phyloP scores from a whole-genome alignment of 2,329 filamentous ascomycete genomes.

The Aspergillus thermomutatus region DNA sequence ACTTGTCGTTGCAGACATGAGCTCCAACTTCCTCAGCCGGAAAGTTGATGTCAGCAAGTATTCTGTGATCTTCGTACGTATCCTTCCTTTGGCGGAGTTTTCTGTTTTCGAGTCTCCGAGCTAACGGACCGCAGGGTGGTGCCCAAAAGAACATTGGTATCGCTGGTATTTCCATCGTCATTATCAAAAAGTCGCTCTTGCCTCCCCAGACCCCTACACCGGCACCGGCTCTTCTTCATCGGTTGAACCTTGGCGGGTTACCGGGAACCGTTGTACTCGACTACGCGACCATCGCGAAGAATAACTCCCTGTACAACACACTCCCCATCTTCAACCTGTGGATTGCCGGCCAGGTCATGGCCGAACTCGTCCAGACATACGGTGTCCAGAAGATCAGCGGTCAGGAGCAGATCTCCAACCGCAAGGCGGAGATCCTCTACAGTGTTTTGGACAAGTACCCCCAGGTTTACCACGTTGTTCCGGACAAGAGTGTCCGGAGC shows the following conservation, averaged over 20 bases:
- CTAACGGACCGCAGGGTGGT: conserved; percentile 50
- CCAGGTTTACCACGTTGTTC: conserved; percentile 73
- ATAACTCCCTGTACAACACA: conserved; percentile 95
- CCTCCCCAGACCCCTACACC: conserved; percentile 65
- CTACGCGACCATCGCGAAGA: conserved; percentile 83
- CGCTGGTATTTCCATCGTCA: conserved; percentile 80
- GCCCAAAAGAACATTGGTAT: conserved; percentile 92
- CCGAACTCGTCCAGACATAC: conserved; percentile 64
- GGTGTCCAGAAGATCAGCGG: conserved; percentile 66
- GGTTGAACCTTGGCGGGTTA: conserved; percentile 67
- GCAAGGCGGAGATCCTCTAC: conserved; percentile 78
- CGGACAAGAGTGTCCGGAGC: conserved; percentile 70
- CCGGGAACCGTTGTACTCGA: conserved; percentile 68
- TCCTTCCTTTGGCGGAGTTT: not conserved
- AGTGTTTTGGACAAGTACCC: conserved; percentile 69
- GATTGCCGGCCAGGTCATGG: conserved; percentile 83
- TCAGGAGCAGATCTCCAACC: conserved; percentile 68
- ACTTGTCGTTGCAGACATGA: conserved; percentile 89
- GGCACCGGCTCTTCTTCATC: conserved; percentile 64
- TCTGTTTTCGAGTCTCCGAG: not conserved
- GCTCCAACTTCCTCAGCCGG: conserved; percentile 85
- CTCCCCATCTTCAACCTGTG: conserved; percentile 93
- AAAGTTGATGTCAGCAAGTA: conserved; percentile 75
- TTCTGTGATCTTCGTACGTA: conserved; percentile 73
- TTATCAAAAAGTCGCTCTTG: conserved; percentile 78